Evolutionary conservation across 2,329 filamentous ascomycete genomes (phyloP), one percentile per base, ranked within the genome.

Genomic region (Talaromyces funiculosus): DNA sequence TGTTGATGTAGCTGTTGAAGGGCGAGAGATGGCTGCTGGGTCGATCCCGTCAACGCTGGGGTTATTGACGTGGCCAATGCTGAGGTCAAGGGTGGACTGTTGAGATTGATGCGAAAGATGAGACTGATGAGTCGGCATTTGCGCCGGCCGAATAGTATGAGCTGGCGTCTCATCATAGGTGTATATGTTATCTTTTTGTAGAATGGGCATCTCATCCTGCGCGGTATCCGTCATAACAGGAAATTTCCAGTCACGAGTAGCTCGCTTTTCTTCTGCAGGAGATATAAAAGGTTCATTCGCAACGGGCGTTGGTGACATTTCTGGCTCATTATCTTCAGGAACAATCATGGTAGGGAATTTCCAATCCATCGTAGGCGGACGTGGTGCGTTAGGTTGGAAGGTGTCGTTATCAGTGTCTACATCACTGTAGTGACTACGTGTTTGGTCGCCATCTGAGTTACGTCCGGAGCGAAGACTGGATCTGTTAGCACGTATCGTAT

Each of bases 401-500:
- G 40, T 57, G 42, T 62, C 61, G 9, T 53, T 53, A 16, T 31
- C 37, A n/a, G 58, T 62, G 9, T 74, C 71, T 1, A 66, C 47
- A 24, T 68, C 66, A 8, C 62, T 53, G 38, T 60, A 54, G 53
- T 68, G 71, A 5, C 69, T 71, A 20, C 71, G 67, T 4, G 71
- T 69, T 24, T 69, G 72, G n/a, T 66, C 68, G 18, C 72, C 72
- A 42, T 68, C 69, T 8, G 75, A 76, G 38, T 72, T 74, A 43
- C 70, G 75, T 54, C 69, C 67, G 47, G 77, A 68, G 51, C 81
- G 75, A 56, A 78, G 74, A 66, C 80, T 81, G 26, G 80, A 78
- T 45, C 81, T 76, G 60, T 80, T 83, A 16, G 84, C 83, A 61
- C 80, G 81, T 57, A 86, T 77, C 1, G 84, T 86, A 43, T 83